Conservation (phyloP, 345 rosid species). For the Rhizophora mangle region DNA sequence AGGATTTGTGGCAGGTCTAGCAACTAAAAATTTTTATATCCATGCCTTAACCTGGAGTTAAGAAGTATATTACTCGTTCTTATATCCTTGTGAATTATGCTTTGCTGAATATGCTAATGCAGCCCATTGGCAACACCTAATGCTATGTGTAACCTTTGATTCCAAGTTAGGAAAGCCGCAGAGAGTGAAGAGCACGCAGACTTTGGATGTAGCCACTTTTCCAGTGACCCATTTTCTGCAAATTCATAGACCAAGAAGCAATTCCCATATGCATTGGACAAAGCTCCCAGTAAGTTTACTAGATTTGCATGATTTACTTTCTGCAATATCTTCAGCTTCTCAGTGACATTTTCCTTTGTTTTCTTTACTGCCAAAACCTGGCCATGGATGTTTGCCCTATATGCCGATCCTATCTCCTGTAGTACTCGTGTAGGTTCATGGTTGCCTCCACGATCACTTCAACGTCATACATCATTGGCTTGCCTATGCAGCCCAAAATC, state of each 20-base stretch:
- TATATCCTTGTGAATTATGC: conserved; percentile 51
- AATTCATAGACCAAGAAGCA: conserved; percentile 59
- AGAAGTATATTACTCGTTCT: conserved; percentile 51
- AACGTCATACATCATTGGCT: conserved; percentile 43
- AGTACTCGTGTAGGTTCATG: conserved; percentile 35
- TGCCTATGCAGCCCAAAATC: conserved; percentile 50
- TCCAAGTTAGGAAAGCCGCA: conserved; percentile 40
- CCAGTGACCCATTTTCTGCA: conserved; percentile 55
- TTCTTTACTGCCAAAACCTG: conserved; percentile 48
- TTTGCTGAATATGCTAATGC: conserved; percentile 62
- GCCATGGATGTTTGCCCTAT: conserved; percentile 45
- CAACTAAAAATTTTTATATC: conserved; percentile 53
- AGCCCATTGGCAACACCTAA: conserved; percentile 60
- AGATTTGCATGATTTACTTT: conserved; percentile 59
- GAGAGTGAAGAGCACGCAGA: conserved; percentile 28
- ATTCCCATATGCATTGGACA: conserved; percentile 36
- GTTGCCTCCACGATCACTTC: conserved; percentile 32
- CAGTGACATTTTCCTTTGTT: conserved; percentile 38
- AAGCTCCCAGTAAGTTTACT: conserved; percentile 51
- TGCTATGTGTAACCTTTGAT: conserved; percentile 48
- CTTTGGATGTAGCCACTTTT: conserved; percentile 44
- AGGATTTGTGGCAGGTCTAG: conserved; percentile 32
- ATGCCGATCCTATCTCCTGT: conserved; percentile 41
- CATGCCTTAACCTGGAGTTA: conserved; percentile 51
- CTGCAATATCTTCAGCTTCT: conserved; percentile 52